A percentile compares a stretch with the other conserved stretches of the same genome.
These are phyloP conservation scores for Chlamydomonas applanata DNA, from an alignment of 139 green algal genomes.

Conservation along the genomic window DNA sequence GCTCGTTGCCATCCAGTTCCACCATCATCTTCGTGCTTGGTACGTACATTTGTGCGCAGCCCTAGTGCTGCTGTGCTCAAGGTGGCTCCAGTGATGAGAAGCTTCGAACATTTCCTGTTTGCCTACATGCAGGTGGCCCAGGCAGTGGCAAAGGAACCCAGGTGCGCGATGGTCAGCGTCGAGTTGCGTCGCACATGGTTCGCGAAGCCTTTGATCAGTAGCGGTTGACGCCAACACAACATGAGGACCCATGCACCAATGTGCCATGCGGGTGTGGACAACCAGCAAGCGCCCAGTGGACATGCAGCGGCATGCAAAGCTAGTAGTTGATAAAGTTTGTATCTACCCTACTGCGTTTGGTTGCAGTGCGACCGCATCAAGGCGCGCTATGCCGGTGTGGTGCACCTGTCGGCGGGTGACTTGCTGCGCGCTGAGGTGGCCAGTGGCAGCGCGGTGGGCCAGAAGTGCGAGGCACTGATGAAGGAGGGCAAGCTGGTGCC, in stretches of 20 bases:
- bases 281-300: no score
- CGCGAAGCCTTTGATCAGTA: no score
- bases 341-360: no score
- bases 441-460: slow-evolving; percentile 50
- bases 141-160: slow-evolving; percentile 52
- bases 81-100: background rate
- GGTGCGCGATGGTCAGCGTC: no score
- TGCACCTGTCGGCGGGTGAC: slow-evolving; percentile 67
- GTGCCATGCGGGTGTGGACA: no score
- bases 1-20: slow-evolving; percentile 26
- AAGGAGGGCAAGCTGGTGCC: slow-evolving; percentile 83
- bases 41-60: background rate
- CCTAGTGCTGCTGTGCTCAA: background rate
- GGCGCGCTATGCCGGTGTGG: slow-evolving; percentile 22
- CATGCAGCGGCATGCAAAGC: no score
- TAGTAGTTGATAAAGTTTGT: no score
- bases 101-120: background rate
- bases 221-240: no score
- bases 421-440: slow-evolving; percentile 74
- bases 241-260: no score
- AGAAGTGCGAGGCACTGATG: slow-evolving; percentile 75
- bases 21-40: slow-evolving; percentile 54
- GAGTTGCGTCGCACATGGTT: no score
- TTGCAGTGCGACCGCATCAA: slow-evolving; percentile 46
- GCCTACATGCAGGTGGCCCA: slow-evolving; percentile 30